Conservation (phyloP, 2,329 filamentous ascomycete species). For the Calonectria honghensis region DNA sequence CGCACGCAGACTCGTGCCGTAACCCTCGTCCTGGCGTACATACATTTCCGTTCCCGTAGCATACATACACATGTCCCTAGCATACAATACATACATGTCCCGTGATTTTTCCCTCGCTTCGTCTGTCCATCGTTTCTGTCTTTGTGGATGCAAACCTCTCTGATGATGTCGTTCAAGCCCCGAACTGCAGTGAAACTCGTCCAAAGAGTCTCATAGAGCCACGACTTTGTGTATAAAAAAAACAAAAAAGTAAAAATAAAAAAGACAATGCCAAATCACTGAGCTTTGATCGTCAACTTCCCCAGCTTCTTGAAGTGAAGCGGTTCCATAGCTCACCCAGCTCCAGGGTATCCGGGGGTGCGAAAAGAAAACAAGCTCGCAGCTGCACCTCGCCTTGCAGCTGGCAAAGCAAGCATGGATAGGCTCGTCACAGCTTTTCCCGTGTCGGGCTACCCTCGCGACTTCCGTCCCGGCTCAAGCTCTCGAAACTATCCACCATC, state of each 20-base stretch:
- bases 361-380: constrained; percentile 18
- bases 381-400: constrained; percentile 10
- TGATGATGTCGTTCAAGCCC: background rate
- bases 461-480: constrained; percentile 65
- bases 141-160: background rate
- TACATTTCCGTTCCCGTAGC: constrained; percentile 28
- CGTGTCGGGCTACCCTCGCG: constrained; percentile 51
- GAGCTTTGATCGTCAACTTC: background rate
- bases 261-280: constrained; percentile 10
- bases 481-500: constrained; percentile 75
- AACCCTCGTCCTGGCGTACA: constrained; percentile 21
- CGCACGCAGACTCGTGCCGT: constrained; percentile 17
- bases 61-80: constrained; percentile 32
- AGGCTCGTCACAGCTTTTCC: constrained; percentile 17
- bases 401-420: constrained; percentile 3
- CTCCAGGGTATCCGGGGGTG: constrained; percentile 10
- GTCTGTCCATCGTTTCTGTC: background rate
- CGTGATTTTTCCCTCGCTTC: background rate
- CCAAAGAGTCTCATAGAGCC: background rate
- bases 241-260: background rate
- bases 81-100: constrained; percentile 33
- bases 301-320: background rate
- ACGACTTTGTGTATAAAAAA: background rate
- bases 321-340: background rate
- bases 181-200: background rate